phyloP scores from a whole-genome alignment of 75 land plant genomes.

The Pseudotsuga menziesii region DNA sequence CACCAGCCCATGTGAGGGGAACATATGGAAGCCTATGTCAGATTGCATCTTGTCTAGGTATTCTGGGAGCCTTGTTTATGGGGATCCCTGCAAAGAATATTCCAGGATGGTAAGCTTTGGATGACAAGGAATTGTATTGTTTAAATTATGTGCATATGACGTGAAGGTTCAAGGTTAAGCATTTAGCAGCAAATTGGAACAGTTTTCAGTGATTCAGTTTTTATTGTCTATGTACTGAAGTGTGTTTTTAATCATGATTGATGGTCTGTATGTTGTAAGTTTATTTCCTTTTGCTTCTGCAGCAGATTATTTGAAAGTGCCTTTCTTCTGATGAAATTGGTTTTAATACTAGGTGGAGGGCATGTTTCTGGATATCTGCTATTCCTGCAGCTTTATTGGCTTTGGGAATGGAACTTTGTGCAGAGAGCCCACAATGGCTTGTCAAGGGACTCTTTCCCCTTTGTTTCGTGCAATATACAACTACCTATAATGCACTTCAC shows the following conservation, averaged over 20 bases:
- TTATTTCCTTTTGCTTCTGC: not conserved
- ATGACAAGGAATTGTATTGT: not conserved
- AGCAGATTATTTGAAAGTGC: not conserved
- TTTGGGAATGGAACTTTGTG: slow-evolving; percentile 79
- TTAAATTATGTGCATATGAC: not conserved
- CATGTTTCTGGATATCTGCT: slow-evolving; percentile 83
- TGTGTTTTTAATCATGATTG: not conserved
- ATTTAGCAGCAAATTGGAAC: not conserved
- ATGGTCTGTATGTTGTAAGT: not conserved
- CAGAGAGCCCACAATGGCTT: slow-evolving; percentile 97
- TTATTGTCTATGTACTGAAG: not conserved
- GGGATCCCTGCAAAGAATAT: slow-evolving; percentile 79
- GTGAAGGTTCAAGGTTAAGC: not conserved
- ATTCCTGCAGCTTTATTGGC: slow-evolving; percentile 76
- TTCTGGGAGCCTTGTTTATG: slow-evolving; percentile 64
- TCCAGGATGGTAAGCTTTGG: slow-evolving; percentile 57
- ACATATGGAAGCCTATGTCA: slow-evolving; percentile 90
- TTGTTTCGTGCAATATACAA: not conserved
- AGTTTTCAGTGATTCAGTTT: not conserved
- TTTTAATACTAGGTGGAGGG: slow-evolving; percentile 69
- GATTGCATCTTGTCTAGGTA: slow-evolving; percentile 87
- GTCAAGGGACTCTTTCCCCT: slow-evolving; percentile 54
- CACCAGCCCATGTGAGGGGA: slow-evolving; percentile 88
- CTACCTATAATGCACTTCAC: not conserved
- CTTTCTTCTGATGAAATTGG: not conserved